Conservation (phyloP, 176 grass and related monocot genomes). For the Zoysia japonica region DNA sequence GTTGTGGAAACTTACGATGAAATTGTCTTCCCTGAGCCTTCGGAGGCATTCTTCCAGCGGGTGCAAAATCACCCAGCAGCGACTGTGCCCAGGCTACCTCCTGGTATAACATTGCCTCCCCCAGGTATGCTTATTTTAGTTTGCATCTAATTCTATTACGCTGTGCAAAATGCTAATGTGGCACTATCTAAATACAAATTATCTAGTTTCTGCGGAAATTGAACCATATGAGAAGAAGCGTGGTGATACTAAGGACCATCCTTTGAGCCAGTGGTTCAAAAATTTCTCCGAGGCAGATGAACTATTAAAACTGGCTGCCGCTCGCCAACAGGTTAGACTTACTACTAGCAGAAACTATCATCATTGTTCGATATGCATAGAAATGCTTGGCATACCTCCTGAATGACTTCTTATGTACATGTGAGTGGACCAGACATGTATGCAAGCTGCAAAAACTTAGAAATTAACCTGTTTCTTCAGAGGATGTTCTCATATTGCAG, state of each 20-base stretch:
- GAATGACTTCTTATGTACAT: conserved; percentile 3
- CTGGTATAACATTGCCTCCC: conserved; percentile 69
- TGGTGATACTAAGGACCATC: conserved; percentile 88
- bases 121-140: conserved; percentile 52
- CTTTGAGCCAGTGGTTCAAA: conserved; percentile 73
- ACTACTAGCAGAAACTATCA: conserved; percentile 6
- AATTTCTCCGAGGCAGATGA: conserved; percentile 99
- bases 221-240: conserved; percentile 67
- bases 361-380: conserved; percentile 15
- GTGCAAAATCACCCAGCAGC: conserved; percentile 97
- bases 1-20: conserved; percentile 87
- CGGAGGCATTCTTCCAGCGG: conserved; percentile 69
- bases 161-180: not conserved
- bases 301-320: conserved; percentile 86
- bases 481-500: not conserved
- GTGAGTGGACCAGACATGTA: not conserved
- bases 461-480: not conserved
- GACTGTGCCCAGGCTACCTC: conserved; percentile 78
- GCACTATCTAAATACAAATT: not conserved
- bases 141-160: not conserved
- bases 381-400: not conserved
- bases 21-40: conserved; percentile 77
- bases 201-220: conserved; percentile 56
- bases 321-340: conserved; percentile 77
- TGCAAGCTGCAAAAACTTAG: not conserved